Evolutionary conservation across 1,139 yeast genomes (phyloP), one percentile per base, ranked within the genome.

Genomic region (Saccharomycopsis hybrid): DNA sequence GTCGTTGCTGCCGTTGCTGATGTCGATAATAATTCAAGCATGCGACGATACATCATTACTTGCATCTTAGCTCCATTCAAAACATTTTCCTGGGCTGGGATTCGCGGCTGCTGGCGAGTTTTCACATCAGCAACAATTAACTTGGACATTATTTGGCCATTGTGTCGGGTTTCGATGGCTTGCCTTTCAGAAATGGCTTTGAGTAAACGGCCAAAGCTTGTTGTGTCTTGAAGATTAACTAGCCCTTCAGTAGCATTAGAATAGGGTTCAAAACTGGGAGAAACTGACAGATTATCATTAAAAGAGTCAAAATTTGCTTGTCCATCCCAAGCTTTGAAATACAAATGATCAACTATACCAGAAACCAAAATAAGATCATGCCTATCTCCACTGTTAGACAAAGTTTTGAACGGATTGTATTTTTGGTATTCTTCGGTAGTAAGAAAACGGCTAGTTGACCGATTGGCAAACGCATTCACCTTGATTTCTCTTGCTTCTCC

Each of bases 401-500:
- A 8, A 13, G 30, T 7, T 28, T 29, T 40, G 28, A 29, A 29
- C 8, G 43, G 30, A 24, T 27, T 25, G 7, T 13, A 4, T 9
- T 35, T 35, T 36, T 36, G 9, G 39, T 36, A 36, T 5, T 8
- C 13, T 7, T 36, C 18, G 13, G 39, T 11, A 7, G 7, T 36
- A 5, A 36, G 55, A 33, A 74, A 60, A 4, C 56, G 52, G 2
- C 65, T 63, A 1, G 58, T 53, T 0, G 60, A 53, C 1, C 69
- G 55, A 56, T 75, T 66, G 24, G 79, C 56, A 55, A 73, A 77
- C 2, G 77, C 77, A 61, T 80, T 84, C 4, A 80, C 73, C 48
- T 78, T 62, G 3, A 83, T 61, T 59, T 84, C 90, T 55, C 89
- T 67, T 1, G 85, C 80, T 52, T 74, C 74, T 0, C 85, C 79